Evolutionary conservation across 75 land plant species (phyloP), one percentile per base, ranked within the genome.

Genomic region (Isoetes taiwanensis): DNA sequence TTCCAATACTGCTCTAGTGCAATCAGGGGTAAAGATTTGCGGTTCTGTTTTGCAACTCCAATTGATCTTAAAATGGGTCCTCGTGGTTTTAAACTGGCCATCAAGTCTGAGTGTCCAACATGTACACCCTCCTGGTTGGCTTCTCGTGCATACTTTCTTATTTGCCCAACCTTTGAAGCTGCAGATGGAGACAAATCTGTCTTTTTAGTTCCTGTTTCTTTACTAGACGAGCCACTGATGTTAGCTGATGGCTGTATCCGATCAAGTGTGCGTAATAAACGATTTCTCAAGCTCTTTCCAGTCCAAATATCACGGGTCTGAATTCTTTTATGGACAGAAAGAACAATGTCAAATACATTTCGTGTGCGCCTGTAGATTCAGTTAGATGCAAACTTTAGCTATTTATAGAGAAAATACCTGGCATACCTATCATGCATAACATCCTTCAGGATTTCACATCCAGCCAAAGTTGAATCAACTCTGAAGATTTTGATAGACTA

Each of bases 231-330:
- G 17, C 63, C 79, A 11, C 97, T 70, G 3, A 91, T 91, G 34
- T 87, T 71, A 34, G 98, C 98, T 42, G 88, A 81, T n/a, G 95
- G 98, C 56, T 82, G 85, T 61, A 74, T 64, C 29, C 75, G 80
- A 52, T 91, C 95, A 26, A 91, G 77, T 56, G 69, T 76, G 2
- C 95, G 76, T 32, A 91, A 74, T 29, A 91, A 75, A 72, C 89
- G 62, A 46, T 81, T 91, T 4, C 98, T 89, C 28, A 91, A 31
- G 40, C 62, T 83, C 32, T 74, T 61, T 17, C 98, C 95, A 38
- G 70, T 78, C 42, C 86, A 81, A 26, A 91, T 52, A 54, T 91
- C 98, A 54, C 98, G 77, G 40, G 72, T 52, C 56, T 86, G 89
- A 41, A 91, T 68, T 26, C 72, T 81, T 55, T 50, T 63, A 40